Evolutionary conservation across 345 rosid genomes (phyloP), one percentile per base, ranked within the genome.

Genomic region (Ceriops tagal): DNA sequence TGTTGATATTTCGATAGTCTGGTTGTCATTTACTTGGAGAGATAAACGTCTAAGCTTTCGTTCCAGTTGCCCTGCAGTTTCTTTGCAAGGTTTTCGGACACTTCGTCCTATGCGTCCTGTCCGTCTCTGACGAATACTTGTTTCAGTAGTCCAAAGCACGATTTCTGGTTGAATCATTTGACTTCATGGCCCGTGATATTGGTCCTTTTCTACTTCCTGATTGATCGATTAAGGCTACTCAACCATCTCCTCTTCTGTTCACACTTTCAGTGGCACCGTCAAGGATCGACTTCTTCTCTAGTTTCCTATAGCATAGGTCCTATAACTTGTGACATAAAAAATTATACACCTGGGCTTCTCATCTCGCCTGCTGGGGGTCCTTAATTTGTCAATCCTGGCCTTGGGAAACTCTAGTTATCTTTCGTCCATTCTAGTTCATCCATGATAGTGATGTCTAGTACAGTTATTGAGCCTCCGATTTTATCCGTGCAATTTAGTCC

Each of bases 241-340:
- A 10, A 0, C 20, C 27, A 8, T 19, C 22, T 56, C 62, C 66
- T 60, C 19, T 15, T 20, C 7, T 31, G 20, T 24, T 68, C 61
- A 65, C n/a, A 62, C 77, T 27, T 69, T 52, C 68, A 72, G 70
- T 62, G 31, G 20, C 47, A 22, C 49, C 59, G 58, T 75, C 58
- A 46, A 47, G 22, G 16, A 0, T n/a, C 28, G 4, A 20, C 26
- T n/a, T 58, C n/a, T 43, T 46, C 26, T 22, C 62, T 32, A 26
- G 8, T 8, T 1, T 60, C 35, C 15, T 26, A 61, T 1, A 66
- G 37, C 19, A 68, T 30, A 16, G 37, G 10, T 19, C 49, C 27
- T 71, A 67, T 68, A 58, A 27, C 61, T 75, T 49, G 4, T 47
- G 66, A 64, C 53, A 47, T 62, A 67, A 24, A 58, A 53, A 68